Conservation (phyloP, 192 early-diverging fungal species). For the Helicostylum pulchrum region DNA sequence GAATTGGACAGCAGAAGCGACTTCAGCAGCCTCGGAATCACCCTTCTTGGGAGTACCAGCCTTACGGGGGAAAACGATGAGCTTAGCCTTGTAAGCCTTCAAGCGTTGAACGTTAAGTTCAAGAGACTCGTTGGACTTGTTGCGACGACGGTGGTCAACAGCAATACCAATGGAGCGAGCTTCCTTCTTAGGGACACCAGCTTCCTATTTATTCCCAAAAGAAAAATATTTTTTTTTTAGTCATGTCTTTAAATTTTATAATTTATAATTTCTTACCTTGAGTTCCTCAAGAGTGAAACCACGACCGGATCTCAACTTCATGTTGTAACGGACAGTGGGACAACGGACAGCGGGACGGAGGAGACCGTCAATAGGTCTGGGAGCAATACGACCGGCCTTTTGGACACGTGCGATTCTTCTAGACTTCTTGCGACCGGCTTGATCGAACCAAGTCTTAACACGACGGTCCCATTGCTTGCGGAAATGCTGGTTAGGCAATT, state of each 20-base stretch:
- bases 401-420: slow-evolving; percentile 82
- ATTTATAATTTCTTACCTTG: slow-evolving; percentile 58
- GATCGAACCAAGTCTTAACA: slow-evolving; percentile 99
- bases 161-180: slow-evolving; percentile 93
- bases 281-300: slow-evolving; percentile 99
- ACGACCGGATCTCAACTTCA: slow-evolving; percentile 92
- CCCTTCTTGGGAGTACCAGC: slow-evolving; percentile 84
- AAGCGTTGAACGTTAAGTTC: slow-evolving; percentile 91
- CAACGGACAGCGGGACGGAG: slow-evolving; percentile 96
- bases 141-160: slow-evolving; percentile 95
- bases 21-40: slow-evolving; percentile 57
- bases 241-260: not conserved
- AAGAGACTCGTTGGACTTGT: slow-evolving; percentile 93
- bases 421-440: slow-evolving; percentile 92
- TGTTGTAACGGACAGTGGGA: slow-evolving; percentile 98
- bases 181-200: slow-evolving; percentile 90
- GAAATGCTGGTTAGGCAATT: slow-evolving; percentile 94
- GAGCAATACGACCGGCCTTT: slow-evolving; percentile 96
- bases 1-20: slow-evolving; percentile 63
- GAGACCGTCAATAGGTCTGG: slow-evolving; percentile 93
- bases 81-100: slow-evolving; percentile 90
- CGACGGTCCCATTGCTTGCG: slow-evolving; percentile 97
- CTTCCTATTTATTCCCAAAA: slow-evolving; percentile 54
- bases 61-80: slow-evolving; percentile 97
- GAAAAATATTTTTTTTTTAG: not conserved